These are phyloP conservation scores for Jaltomata sinuosa DNA, from an alignment of 257 asterid genomes.

Conservation along the genomic window DNA sequence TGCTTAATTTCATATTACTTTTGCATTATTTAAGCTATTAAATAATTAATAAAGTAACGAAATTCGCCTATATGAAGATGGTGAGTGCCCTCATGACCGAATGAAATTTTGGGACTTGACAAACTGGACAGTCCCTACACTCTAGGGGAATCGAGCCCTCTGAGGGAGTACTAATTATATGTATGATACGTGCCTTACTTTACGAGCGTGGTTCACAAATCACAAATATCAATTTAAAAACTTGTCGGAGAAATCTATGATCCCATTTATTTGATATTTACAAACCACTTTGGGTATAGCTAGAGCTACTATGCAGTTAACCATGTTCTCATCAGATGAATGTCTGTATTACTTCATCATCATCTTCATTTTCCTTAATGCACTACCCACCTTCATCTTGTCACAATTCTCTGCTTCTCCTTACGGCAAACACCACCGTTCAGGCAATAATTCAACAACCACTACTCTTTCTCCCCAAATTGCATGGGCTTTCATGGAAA, in stretches of 20 bases:
- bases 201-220: too few relatives aligned
- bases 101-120: too few relatives aligned
- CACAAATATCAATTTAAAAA: not conserved
- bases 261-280: not conserved
- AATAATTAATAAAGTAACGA: too few relatives aligned
- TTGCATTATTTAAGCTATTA: too few relatives aligned
- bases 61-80: too few relatives aligned
- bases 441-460: constrained; percentile 46
- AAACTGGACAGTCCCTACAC: too few relatives aligned
- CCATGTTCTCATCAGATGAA: constrained; percentile 28
- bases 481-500: constrained; percentile 68
- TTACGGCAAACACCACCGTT: constrained; percentile 52
- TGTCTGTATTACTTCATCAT: constrained; percentile 23
- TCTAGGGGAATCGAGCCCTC: too few relatives aligned
- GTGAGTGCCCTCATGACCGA: too few relatives aligned
- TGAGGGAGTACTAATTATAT: too few relatives aligned
- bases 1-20: too few relatives aligned
- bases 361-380: constrained; percentile 17
- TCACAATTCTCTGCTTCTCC: constrained; percentile 50
- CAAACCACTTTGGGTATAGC: not conserved
- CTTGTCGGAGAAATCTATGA: not conserved
- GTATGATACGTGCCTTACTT: too few relatives aligned
- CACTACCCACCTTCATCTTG: constrained; percentile 40
- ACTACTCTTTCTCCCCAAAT: constrained; percentile 42
- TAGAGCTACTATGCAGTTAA: not conserved